Base-by-base conservation (phyloP, 2,329 filamentous ascomycete species). In the Penicillium oxalicum region DNA sequence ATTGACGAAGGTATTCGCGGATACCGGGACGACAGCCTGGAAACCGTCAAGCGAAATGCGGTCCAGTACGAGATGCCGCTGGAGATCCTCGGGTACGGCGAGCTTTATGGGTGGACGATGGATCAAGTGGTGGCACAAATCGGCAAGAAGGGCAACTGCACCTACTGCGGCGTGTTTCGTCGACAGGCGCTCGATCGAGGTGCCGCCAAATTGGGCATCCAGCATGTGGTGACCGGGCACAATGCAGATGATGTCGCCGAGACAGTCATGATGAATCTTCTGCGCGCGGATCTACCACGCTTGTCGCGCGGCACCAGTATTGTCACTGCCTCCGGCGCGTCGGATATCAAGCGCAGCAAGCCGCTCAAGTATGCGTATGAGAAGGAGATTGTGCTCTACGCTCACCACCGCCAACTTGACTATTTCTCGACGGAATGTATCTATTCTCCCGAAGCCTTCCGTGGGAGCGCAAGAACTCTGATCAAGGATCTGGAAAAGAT, bases 371-470 rank as follows among this genome's bases (percentile, higher is more conserved):
- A 97, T 67, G 91, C 91, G 1, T 98, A 97, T 65, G 93, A 98
- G 67, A 98, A 98, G 73, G 93, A 98, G 67, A 98, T 98, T 58
- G 93, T 98, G 13, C 77, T 98, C 5, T 98, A 98, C 66, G 93
- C 93, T 4, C 88, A 97, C 65, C 90, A 98, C 74, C 95, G 93
- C 71, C 91, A 91, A 68, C 77, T 98, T 55, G 91, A 97, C 66
- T 98, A 98, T 71, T 98, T 98, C 71, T 95, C 85, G 62, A 98
- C 93, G 0, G 93, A 98, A 71, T 98, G 93, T 75, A 90, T 98
- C 52, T 98, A 98, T 74, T 95, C 89, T 46, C 93, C 93, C 0
- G 93, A 98, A 70, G 93, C 93, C 2, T 98, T 98, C 65, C 80
- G 93, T 50, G 93, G 93, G 3, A 95, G 88, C 57, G 93, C 93